phyloP scores from a whole-genome alignment of 306 rosid genomes.

The Luffa aegyptiaca region DNA sequence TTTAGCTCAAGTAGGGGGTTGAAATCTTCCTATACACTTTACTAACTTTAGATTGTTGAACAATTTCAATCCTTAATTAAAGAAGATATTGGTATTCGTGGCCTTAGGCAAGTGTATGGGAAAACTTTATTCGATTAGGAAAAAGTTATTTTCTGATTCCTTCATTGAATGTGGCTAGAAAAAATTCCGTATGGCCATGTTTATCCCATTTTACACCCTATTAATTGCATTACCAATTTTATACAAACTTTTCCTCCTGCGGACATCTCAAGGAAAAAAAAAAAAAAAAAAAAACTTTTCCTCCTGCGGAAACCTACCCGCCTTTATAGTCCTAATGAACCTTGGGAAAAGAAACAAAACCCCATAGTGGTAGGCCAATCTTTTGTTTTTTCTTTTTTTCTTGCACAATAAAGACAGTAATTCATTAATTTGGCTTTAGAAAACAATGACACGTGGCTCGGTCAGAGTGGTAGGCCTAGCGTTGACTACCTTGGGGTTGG shows the following conservation, averaged over 20 bases:
- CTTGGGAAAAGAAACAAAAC: background rate
- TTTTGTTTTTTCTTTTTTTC: background rate
- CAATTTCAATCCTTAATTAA: no score
- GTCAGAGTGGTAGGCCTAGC: background rate
- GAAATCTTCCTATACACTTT: no score
- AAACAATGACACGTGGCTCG: background rate
- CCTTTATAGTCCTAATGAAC: background rate
- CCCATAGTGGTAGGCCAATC: background rate
- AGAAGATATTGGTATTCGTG: no score
- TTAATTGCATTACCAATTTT: background rate
- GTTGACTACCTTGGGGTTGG: background rate
- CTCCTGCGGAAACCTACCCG: background rate
- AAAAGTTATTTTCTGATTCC: background rate
- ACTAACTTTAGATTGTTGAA: no score
- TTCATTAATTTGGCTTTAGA: background rate
- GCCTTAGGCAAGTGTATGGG: no score
- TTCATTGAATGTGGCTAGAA: no score
- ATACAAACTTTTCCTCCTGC: background rate
- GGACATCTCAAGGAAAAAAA: no score
- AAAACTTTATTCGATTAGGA: no score
- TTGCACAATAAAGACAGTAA: no score
- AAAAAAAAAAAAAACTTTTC: no score
- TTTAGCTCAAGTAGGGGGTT: no score
- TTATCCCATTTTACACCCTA: background rate
- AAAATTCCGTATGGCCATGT: background rate